Conservation (phyloP, 1,284 basidiomycete species). For the Cryptococcus sp. region DNA sequence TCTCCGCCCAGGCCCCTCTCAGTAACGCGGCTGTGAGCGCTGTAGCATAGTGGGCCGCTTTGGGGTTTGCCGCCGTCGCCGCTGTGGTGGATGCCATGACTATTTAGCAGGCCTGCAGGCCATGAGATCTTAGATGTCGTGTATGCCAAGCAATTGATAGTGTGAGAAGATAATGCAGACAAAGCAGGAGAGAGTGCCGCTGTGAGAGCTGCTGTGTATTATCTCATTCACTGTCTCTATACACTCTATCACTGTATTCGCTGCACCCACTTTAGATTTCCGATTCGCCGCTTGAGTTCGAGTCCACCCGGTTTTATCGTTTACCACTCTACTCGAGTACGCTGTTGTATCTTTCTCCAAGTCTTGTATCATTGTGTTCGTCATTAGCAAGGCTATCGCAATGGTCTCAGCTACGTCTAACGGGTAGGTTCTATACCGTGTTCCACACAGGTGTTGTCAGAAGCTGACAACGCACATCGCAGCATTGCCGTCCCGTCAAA, state of each 20-base stretch:
- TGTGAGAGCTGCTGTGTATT: too few relatives aligned
- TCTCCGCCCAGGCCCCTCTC: constrained; percentile 48
- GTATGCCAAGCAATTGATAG: not conserved
- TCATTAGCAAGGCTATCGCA: not conserved
- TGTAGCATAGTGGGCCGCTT: constrained; percentile 46
- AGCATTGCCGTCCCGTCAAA: constrained; percentile 15
- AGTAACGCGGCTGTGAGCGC: constrained; percentile 46
- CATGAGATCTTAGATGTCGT: not conserved
- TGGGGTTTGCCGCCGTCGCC: constrained; percentile 22
- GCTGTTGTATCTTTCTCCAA: not conserved
- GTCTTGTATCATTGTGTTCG: not conserved
- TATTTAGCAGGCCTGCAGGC: too few relatives aligned
- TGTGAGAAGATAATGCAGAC: not conserved
- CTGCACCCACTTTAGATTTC: not conserved
- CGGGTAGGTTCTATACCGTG: constrained; percentile 3
- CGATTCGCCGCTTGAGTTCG: not conserved
- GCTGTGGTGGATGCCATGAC: not conserved
- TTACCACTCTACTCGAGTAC: not conserved
- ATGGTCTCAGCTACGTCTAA: constrained; percentile 1
- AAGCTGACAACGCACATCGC: not conserved
- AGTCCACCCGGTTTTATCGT: not conserved
- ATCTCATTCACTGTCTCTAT: too few relatives aligned
- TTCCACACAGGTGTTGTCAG: not conserved
- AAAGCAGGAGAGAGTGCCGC: too few relatives aligned
- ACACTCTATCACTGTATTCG: not conserved